These are phyloP conservation scores for Oryza nivara DNA, from an alignment of 176 grass and related monocot genomes.

Conservation along the genomic window DNA sequence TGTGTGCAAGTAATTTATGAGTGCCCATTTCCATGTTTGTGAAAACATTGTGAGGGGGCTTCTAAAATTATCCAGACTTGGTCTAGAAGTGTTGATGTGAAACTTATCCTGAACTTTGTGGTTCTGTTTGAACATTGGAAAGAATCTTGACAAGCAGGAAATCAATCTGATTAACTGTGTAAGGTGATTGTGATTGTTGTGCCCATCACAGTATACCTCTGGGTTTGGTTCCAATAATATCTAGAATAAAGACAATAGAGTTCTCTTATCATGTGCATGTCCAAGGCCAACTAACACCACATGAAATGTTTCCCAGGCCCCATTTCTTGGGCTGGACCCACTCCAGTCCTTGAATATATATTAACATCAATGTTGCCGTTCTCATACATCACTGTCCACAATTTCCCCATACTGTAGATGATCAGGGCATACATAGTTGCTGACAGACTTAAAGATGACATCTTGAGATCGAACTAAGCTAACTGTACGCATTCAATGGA, in stretches of 20 bases:
- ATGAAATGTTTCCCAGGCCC: slow-evolving; percentile 40
- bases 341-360: slow-evolving; percentile 45
- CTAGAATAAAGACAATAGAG: slow-evolving; percentile 38
- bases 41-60: background rate
- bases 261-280: slow-evolving; percentile 26
- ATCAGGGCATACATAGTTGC: slow-evolving; percentile 21
- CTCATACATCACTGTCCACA: slow-evolving; percentile 24
- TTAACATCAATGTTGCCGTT: slow-evolving; percentile 24
- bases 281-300: slow-evolving; percentile 26
- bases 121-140: slow-evolving; percentile 15
- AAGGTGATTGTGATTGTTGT: slow-evolving; percentile 40
- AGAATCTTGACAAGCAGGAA: slow-evolving; percentile 22
- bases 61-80: background rate
- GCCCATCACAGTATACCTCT: slow-evolving; percentile 21
- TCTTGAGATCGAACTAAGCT: slow-evolving; percentile 18
- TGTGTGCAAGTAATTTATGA: slow-evolving; percentile 19
- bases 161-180: slow-evolving; percentile 21
- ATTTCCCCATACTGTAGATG: slow-evolving; percentile 41
- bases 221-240: slow-evolving; percentile 31
- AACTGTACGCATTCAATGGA: background rate
- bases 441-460: slow-evolving; percentile 18
- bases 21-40: background rate
- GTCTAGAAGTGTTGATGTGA: background rate
- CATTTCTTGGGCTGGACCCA: slow-evolving; percentile 11
- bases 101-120: background rate